A percentile compares a stretch with the other conserved stretches of the same genome.
Conservation (phyloP, 305 asterid species). For the Plantago rigida region DNA sequence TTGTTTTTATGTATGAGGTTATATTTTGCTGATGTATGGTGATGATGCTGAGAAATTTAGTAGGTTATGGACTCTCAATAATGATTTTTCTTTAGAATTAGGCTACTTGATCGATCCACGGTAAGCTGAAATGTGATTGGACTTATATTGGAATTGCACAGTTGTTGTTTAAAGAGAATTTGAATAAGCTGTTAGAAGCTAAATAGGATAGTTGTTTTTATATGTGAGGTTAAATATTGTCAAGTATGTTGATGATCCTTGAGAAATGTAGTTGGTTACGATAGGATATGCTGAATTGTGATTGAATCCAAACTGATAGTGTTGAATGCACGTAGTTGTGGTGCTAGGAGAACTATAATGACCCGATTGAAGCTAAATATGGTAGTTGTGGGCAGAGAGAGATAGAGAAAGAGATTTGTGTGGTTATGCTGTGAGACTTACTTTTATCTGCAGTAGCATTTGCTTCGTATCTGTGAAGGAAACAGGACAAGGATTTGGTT, state of each 20-base stretch:
- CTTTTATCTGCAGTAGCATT: neutral
- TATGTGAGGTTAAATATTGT: neutral
- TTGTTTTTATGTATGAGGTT: neutral
- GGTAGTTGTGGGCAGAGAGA: neutral
- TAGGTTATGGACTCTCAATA: no score
- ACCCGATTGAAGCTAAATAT: neutral
- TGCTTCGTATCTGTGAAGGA: neutral
- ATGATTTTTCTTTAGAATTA: no score
- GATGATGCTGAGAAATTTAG: slow-evolving; percentile 1
- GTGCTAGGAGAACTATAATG: neutral
- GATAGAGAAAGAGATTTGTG: neutral
- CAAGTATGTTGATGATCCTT: neutral
- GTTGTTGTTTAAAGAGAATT: neutral
- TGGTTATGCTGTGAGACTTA: neutral
- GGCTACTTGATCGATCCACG: no score
- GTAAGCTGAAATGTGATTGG: slow-evolving; percentile 8
- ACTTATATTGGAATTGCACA: neutral
- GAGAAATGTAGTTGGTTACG: neutral
- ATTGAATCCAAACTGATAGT: slow-evolving; percentile 2
- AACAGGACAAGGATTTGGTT: neutral
- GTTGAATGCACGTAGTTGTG: neutral
- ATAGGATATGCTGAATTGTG: neutral
- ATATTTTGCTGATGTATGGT: neutral
- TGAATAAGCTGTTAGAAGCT: neutral
- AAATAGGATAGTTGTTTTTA: neutral